Conservation (phyloP, 2,329 filamentous ascomycete genomes). For the Aspergillus brasiliensis region DNA sequence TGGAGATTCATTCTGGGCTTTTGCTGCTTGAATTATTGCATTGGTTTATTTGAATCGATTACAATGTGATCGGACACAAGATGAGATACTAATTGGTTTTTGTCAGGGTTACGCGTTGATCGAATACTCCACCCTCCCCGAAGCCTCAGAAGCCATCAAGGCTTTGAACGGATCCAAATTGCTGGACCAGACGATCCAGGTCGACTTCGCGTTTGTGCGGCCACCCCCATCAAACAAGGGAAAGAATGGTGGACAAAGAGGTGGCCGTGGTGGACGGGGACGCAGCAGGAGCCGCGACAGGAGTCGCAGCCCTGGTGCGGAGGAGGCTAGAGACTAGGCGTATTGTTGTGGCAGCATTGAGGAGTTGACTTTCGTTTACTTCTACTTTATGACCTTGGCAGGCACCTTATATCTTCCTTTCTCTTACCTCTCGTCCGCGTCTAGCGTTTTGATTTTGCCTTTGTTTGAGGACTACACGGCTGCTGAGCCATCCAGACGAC, state of each 20-base stretch:
- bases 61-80: background rate
- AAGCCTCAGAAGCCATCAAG: slow-evolving; percentile 65
- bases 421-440: background rate
- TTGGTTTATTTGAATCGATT: background rate
- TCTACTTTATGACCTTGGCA: slow-evolving; percentile 8
- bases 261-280: slow-evolving; percentile 38
- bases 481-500: background rate
- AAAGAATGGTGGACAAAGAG: slow-evolving; percentile 47
- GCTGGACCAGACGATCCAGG: slow-evolving; percentile 65
- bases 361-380: background rate
- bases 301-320: slow-evolving; percentile 48
- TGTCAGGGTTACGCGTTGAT: slow-evolving; percentile 66
- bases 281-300: slow-evolving; percentile 50
- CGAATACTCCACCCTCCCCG: slow-evolving; percentile 64
- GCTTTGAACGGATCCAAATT: slow-evolving; percentile 62
- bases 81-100: slow-evolving; percentile 16
- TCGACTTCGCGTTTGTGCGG: slow-evolving; percentile 68
- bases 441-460: slow-evolving; percentile 4
- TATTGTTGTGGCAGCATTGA: background rate
- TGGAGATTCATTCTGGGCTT: background rate
- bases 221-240: slow-evolving; percentile 54
- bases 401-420: background rate
- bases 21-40: background rate
- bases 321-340: slow-evolving; percentile 37
- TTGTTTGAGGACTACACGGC: background rate